A percentile compares a stretch with the other conserved stretches of the same genome.
These are phyloP conservation scores for Alternaria metachromatica DNA, from an alignment of 2,329 filamentous ascomycete species.

Conservation along the genomic window DNA sequence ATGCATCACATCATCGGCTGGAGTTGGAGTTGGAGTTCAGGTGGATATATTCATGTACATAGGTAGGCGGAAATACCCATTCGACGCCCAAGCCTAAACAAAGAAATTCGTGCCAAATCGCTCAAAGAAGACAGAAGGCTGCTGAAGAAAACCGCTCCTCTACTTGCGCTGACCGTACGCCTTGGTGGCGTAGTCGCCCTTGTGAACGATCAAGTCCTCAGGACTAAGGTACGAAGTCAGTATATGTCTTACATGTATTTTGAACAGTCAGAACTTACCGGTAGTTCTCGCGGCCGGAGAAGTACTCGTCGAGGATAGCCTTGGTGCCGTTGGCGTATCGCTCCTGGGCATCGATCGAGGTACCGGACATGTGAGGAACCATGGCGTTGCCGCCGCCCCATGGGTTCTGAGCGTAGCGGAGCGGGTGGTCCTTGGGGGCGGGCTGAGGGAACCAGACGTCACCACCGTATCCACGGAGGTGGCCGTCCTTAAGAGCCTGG, in stretches of 20 bases:
- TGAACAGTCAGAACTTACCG: no score
- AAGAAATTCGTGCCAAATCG: constrained; percentile 27
- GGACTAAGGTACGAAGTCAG: no score
- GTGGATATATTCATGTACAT: constrained; percentile 32
- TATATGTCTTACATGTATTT: background rate
- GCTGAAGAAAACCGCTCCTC: constrained; percentile 35
- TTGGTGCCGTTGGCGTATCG: constrained; percentile 84
- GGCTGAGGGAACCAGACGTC: constrained; percentile 99
- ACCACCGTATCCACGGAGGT: constrained; percentile 86
- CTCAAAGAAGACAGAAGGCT: constrained; percentile 15
- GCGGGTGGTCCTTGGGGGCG: constrained; percentile 88
- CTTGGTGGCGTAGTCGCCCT: constrained; percentile 94
- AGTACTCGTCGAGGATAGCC: constrained; percentile 89
- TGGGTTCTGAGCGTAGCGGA: constrained; percentile 91
- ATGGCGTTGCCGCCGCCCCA: constrained; percentile 98
- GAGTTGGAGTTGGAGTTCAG: constrained; percentile 13
- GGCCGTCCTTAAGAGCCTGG: constrained; percentile 86
- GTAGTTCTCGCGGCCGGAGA: constrained; percentile 87
- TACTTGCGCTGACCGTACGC: constrained; percentile 80
- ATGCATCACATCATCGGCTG: background rate
- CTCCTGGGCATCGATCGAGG: constrained; percentile 96
- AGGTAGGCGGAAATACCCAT: constrained; percentile 27
- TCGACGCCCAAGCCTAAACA: constrained; percentile 15
- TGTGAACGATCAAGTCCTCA: constrained; percentile 82
- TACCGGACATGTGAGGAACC: constrained; percentile 99